Evolutionary conservation across 176 grass and related monocot species (phyloP), one percentile per base, ranked within the genome.

Genomic region (Chloris gayana): DNA sequence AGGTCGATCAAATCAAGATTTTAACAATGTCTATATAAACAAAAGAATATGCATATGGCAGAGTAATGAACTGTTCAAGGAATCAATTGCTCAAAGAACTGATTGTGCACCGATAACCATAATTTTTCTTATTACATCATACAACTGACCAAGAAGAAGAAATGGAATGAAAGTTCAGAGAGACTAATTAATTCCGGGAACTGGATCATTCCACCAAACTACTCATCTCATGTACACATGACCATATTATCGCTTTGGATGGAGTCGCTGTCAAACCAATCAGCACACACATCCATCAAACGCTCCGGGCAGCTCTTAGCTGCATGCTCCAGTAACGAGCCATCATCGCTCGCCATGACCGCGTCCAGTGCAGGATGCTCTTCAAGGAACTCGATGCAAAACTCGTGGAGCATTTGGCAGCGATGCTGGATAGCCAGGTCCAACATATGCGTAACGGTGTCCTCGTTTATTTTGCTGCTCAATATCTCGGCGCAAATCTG

Each of bases 311-410:
- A n/a, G n/a, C n/a, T n/a, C n/a, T n/a, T n/a, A n/a, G n/a, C n/a
- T n/a, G n/a, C n/a, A n/a, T n/a, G n/a, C n/a, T 74, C 71, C 14
- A 51, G 0, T 19, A 74, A 49, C 14, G 46, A n/a, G 30, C 7
- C 47, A 18, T 41, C 14, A 2, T 75, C 53, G 9, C 1, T 37
- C 15, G 72, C 51, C 72, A 75, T 26, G 51, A 21, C 51, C 21
- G 3, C 72, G 1, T 75, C 22, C 10, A 75, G 51, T 6, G 14
- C 13, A 26, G 51, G 51, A 39, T 33, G 32, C 15, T 58, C 2
- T 74, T 14, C 7, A 18, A 75, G n/a, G 13, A 89, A 89, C 67
- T 61, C 29, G 11, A 88, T 61, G 69, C 78, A 88, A 22, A 46
- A 27, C 10, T 80, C 5, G 50, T 35, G 56, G 17, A 80, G 37